Base-by-base conservation (phyloP, 495 filamentous ascomycete species). In the Corynascus novoguineensis region DNA sequence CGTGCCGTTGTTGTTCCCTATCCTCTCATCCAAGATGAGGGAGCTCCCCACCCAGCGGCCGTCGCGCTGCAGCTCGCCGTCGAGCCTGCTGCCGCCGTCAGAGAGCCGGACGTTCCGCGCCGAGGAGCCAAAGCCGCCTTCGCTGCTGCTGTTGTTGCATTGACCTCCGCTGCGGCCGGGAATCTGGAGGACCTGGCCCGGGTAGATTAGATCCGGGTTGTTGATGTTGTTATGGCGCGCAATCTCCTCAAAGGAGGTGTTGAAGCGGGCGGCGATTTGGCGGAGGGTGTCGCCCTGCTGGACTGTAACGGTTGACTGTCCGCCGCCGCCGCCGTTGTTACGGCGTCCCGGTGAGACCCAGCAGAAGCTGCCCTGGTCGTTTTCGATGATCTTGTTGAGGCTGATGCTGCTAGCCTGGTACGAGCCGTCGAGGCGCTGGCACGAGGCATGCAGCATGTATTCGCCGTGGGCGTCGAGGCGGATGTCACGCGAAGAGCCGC, bases 1-100 rank as follows among this genome's bases (percentile, higher is more conserved):
- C 37, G 65, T 57, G 17, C 74, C 74, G 49, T 75, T 64, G 25
- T 64, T 47, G 50, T 77, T 77, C 14, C 64, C 61, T 55, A 77
- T 74, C 41, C 67, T 63, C 63, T 77, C 74, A 57, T 77, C 71
- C 63, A 77, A 46, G 31, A 68, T 54, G 27, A 75, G 57, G 32
- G 68, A 68, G 19, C 63, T 61, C 9, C 62, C 59, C 27, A 66
- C 59, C 71, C 69, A 75, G 9, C 60, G 57, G 0, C 73, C 73
- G 37, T 70, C 60, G 9, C 67, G 61, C 45, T 63, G 44, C 34
- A 72, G 34, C 40, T 77, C 73, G 15, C 66, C 74, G 59, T 73
- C 74, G 14, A 77, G 58, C 32, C 69, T 61, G n/a, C 62, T 58
- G 1, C 74, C 74, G 24, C 65, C 66, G 42, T 75, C 71, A 6